Evolutionary conservation across 176 grass and related monocot species (phyloP).

Genomic region (Oryza glumipatula): DNA sequence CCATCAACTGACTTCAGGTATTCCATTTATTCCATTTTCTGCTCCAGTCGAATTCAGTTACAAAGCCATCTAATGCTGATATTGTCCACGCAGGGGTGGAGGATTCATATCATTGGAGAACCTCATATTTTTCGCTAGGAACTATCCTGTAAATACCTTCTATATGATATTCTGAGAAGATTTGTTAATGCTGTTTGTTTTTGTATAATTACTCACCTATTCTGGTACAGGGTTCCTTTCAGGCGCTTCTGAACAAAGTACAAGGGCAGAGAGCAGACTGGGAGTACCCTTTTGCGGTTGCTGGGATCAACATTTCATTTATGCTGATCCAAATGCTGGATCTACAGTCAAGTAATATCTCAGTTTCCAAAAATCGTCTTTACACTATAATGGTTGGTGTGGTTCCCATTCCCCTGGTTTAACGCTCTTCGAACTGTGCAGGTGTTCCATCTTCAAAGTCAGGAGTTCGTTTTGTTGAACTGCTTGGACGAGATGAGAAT

Average conservation of each 20-base stretch:
- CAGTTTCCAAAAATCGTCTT: neutral
- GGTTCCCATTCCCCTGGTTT: neutral
- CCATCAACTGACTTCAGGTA: slow-evolving; percentile 98
- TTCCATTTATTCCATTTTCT: slow-evolving; percentile 5
- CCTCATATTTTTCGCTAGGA: slow-evolving; percentile 90
- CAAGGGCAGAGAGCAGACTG: slow-evolving; percentile 82
- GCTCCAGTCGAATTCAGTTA: slow-evolving; percentile 9
- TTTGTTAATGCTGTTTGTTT: neutral
- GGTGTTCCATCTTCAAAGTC: slow-evolving; percentile 69
- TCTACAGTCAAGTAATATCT: slow-evolving; percentile 69
- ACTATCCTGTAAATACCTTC: slow-evolving; percentile 65
- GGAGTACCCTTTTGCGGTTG: slow-evolving; percentile 98
- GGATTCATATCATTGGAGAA: slow-evolving; percentile 89
- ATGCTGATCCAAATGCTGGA: slow-evolving; percentile 96
- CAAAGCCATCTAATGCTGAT: slow-evolving; percentile 27
- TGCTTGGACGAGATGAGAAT: slow-evolving; percentile 69
- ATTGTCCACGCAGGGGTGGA: slow-evolving; percentile 64
- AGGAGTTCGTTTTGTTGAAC: slow-evolving; percentile 76
- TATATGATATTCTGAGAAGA: slow-evolving; percentile 16
- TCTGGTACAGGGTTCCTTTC: slow-evolving; percentile 65
- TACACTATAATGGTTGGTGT: neutral
- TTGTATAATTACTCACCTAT: neutral
- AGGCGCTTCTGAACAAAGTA: slow-evolving; percentile 75
- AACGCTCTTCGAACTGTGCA: slow-evolving; percentile 20
- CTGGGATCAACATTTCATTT: slow-evolving; percentile 96